Evolutionary conservation across 768 basidiomycete species (phyloP), one percentile per base, ranked within the genome.

Genomic region (Mycena sanguinolenta): DNA sequence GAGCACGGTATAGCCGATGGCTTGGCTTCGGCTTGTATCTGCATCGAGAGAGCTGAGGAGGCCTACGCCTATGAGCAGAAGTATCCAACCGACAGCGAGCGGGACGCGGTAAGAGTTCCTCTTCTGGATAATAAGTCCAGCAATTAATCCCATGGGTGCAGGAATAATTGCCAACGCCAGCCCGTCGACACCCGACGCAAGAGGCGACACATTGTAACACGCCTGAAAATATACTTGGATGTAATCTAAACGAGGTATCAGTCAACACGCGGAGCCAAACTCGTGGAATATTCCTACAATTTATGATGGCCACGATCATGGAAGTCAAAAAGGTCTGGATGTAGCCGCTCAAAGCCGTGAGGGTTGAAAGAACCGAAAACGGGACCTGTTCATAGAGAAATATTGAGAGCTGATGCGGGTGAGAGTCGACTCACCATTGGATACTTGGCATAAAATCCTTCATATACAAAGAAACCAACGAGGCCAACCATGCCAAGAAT

Each of bases 151-250:
- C 3, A 36, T 39, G 12, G 70, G 64, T 13, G 39, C n/a, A 25
- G 42, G 58, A 14, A 28, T 57, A 30, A 27, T 67, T 5, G 59
- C 34, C 16, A 71, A 13, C 2, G 65, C 70, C 21, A 71, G 53
- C 9, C 8, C 27, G 30, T 63, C 65, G 25, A 82, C 75, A 21
- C 83, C 83, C 5, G 82, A 30, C 25, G 32, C 54, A 5, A 21
- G 32, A 2, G 32, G 30, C 21, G 19, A 17, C 77, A 1, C 21
- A 53, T 70, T 77, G 44, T 79, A 78, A 69, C 79, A 81, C 0
- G 84, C 84, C 66, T 86, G 85, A 73, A 84, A 86, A 73, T 80
- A 86, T 19, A 84, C 79, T 2, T 83, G 82, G 1, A 82, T 67
- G 63, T 82, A 86, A 69, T 84, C 83, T 82, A 30, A 21, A 19